phyloP scores from a whole-genome alignment of 2,329 filamentous ascomycete genomes.

The Pseudogymnoascus sp. region DNA sequence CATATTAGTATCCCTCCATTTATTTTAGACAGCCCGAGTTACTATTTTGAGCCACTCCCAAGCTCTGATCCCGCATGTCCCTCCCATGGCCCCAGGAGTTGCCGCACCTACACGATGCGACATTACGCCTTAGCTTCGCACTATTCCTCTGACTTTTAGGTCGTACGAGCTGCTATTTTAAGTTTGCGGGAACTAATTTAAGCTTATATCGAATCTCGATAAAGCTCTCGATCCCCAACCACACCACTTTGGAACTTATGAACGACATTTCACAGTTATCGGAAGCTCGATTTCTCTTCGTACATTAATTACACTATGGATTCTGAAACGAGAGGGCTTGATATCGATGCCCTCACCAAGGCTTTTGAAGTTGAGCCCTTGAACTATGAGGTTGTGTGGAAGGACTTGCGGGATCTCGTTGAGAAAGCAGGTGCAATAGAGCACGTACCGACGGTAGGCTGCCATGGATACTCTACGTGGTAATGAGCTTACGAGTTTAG shows the following conservation, averaged over 20 bases:
- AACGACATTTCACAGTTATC: neutral
- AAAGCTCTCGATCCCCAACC: neutral
- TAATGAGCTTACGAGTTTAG: neutral
- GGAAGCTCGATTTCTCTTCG: neutral
- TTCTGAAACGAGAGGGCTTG: neutral
- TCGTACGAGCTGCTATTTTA: neutral
- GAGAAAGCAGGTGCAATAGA: too few relatives aligned
- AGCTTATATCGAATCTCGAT: neutral
- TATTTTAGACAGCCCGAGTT: neutral
- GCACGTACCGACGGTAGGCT: neutral
- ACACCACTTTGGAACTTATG: neutral
- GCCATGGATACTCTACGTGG: neutral
- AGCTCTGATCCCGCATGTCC: neutral
- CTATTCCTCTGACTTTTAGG: neutral
- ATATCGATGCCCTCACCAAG: neutral
- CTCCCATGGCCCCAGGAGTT: neutral
- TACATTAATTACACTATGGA: neutral
- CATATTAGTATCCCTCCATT: neutral
- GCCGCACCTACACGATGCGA: neutral
- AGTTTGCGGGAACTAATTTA: neutral
- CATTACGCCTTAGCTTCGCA: neutral
- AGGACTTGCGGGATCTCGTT: neutral
- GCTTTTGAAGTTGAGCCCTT: neutral
- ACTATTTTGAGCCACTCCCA: neutral
- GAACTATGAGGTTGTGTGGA: neutral